phyloP scores from a whole-genome alignment of 148 eudicot species.

The Gaultheria prostrata region DNA sequence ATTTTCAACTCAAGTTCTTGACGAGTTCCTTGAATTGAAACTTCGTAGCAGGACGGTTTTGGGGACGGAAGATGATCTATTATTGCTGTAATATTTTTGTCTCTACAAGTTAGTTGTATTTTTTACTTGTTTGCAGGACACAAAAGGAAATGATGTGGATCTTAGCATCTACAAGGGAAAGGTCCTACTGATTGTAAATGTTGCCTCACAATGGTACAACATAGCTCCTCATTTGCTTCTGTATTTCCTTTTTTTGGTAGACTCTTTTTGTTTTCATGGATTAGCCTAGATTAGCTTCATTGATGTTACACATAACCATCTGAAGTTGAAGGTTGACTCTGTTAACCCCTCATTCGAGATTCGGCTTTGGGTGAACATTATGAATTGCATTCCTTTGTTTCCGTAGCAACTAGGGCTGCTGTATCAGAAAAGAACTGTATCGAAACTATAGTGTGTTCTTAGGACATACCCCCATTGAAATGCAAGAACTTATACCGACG shows the following conservation, averaged over 20 bases:
- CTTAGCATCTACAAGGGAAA: constrained; percentile 47
- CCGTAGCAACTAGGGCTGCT: background rate
- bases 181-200: constrained; percentile 49
- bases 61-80: too few species aligned
- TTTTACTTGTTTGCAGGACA: constrained; percentile 30
- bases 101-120: background rate
- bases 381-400: background rate
- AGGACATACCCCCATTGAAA: background rate
- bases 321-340: background rate
- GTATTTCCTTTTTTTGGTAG: background rate
- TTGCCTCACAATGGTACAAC: constrained; percentile 50
- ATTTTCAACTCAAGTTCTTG: too few species aligned
- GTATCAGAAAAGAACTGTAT: background rate
- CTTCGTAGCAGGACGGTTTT: too few species aligned
- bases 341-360: background rate
- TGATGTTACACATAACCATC: background rate
- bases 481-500: background rate
- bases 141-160: constrained; percentile 45
- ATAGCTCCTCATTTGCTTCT: background rate
- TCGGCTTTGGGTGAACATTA: background rate
- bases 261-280: background rate
- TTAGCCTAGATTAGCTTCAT: background rate
- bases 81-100: too few species aligned
- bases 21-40: too few species aligned
- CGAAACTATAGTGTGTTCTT: background rate